These are phyloP conservation scores for Boletus vermiculosoides DNA, from an alignment of 768 basidiomycete genomes.

Conservation along the genomic window DNA sequence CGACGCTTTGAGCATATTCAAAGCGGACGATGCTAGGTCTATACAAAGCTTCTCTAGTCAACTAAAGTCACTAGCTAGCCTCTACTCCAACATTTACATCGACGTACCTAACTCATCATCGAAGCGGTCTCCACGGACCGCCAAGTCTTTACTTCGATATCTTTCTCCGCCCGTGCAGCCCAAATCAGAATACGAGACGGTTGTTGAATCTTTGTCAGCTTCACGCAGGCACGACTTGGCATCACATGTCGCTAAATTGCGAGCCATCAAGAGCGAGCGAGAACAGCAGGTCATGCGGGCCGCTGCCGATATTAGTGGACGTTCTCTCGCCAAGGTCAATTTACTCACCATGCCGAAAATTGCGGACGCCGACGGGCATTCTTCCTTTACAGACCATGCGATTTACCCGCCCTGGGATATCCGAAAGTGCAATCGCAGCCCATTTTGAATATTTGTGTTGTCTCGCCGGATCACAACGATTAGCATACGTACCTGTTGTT, in stretches of 20 bases:
- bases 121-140: slow-evolving; percentile 39
- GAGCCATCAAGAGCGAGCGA: slow-evolving; percentile 74
- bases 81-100: slow-evolving; percentile 51
- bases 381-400: slow-evolving; percentile 69
- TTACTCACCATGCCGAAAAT: neutral
- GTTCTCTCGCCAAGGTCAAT: slow-evolving; percentile 78
- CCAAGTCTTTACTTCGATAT: slow-evolving; percentile 58
- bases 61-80: slow-evolving; percentile 53
- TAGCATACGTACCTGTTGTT: slow-evolving; percentile 97
- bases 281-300: slow-evolving; percentile 79
- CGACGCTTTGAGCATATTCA: slow-evolving; percentile 66
- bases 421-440: slow-evolving; percentile 64
- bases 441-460: slow-evolving; percentile 90
- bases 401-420: slow-evolving; percentile 55
- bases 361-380: neutral
- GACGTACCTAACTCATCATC: slow-evolving; percentile 45
- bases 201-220: slow-evolving; percentile 53
- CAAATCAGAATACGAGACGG: slow-evolving; percentile 49
- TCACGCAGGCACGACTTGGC: slow-evolving; percentile 53
- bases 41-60: slow-evolving; percentile 55
- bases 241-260: slow-evolving; percentile 65
- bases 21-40: slow-evolving; percentile 69
- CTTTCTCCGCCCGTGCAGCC: slow-evolving; percentile 32
- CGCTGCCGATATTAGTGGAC: slow-evolving; percentile 86
- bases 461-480: slow-evolving; percentile 74